Conservation (phyloP, 805 yeast species). For the Pichia ethanolica region DNA sequence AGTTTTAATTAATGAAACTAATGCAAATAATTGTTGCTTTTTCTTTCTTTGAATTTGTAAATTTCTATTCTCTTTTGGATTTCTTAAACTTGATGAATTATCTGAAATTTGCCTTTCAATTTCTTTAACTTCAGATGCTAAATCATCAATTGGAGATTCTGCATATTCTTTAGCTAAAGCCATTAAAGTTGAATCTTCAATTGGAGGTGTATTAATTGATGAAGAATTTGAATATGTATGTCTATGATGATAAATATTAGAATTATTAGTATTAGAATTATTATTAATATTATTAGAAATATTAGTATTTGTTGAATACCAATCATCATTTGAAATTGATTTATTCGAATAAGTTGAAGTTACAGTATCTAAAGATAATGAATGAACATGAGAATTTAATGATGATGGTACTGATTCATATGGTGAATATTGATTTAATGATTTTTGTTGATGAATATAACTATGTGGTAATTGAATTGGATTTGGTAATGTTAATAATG, state of each 20-base stretch:
- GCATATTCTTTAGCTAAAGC: neutral
- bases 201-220: neutral
- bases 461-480: constrained; percentile 3
- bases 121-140: constrained; percentile 1
- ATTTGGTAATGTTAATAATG: neutral
- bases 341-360: constrained; percentile 3
- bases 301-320: neutral
- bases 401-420: constrained; percentile 8
- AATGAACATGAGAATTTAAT: constrained; percentile 1
- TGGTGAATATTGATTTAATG: neutral
- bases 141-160: neutral
- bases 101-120: neutral
- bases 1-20: constrained; percentile 68
- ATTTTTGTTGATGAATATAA: neutral
- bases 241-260: neutral
- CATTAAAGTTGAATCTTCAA: constrained; percentile 1
- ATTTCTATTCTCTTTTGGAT: constrained; percentile 14
- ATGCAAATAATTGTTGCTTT: constrained; percentile 71
- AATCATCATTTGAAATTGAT: constrained; percentile 1
- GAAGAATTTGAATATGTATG: constrained; percentile 2
- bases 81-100: neutral
- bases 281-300: neutral
- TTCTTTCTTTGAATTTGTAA: constrained; percentile 35
- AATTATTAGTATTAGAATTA: too few relatives aligned
- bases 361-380: constrained; percentile 4